Conservation (phyloP, 495 filamentous ascomycete genomes). For the Lepraria neglecta region DNA sequence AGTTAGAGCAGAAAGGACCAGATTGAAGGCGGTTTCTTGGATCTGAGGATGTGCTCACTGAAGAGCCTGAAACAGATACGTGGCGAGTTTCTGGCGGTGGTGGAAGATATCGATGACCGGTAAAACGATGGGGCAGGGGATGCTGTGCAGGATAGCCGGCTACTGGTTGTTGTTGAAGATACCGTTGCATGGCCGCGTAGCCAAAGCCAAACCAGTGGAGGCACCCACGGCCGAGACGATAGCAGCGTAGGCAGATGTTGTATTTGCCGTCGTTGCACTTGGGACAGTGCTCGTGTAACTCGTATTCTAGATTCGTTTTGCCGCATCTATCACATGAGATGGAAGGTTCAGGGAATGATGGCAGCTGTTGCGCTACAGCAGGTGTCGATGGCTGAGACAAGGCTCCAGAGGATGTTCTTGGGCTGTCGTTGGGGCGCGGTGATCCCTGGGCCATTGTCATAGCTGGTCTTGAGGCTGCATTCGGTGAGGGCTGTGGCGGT, state of each 20-base stretch:
- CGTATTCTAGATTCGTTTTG: slow-evolving; percentile 65
- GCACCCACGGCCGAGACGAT: slow-evolving; percentile 66
- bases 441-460: not conserved
- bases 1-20: slow-evolving; percentile 77
- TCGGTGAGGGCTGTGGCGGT: slow-evolving; percentile 1
- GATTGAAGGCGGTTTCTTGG: slow-evolving; percentile 60
- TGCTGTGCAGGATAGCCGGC: slow-evolving; percentile 38
- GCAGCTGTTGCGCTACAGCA: slow-evolving; percentile 5
- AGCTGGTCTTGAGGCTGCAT: not conserved
- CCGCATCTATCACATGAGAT: slow-evolving; percentile 65
- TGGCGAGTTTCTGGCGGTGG: slow-evolving; percentile 40
- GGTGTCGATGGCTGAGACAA: slow-evolving; percentile 3
- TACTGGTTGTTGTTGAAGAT: slow-evolving; percentile 40
- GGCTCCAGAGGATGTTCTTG: not conserved
- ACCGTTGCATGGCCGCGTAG: slow-evolving; percentile 53
- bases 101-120: slow-evolving; percentile 58
- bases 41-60: slow-evolving; percentile 52
- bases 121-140: slow-evolving; percentile 58
- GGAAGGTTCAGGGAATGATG: slow-evolving; percentile 58
- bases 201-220: slow-evolving; percentile 74
- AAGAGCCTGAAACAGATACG: slow-evolving; percentile 1
- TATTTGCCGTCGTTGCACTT: slow-evolving; percentile 62
- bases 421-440: not conserved
- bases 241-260: slow-evolving; percentile 75
- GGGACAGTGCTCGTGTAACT: slow-evolving; percentile 71